Percentiles rank a stretch among this genome's conserved stretches.
These are phyloP conservation scores for Macrolepiota dolichaula DNA, from an alignment of 768 basidiomycete genomes.

Conservation along the genomic window DNA sequence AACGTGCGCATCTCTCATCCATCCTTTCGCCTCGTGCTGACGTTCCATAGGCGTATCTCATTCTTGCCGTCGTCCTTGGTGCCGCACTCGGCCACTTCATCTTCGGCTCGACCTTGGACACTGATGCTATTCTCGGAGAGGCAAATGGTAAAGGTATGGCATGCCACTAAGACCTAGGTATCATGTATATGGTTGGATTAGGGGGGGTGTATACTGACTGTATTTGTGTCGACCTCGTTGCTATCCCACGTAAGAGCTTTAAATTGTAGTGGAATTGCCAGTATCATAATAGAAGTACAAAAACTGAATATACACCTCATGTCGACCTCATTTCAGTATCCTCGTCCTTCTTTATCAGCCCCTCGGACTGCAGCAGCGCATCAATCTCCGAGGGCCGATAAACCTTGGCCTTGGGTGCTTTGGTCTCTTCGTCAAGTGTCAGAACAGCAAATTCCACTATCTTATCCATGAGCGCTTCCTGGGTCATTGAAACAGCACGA, in stretches of 20 bases:
- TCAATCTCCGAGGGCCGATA: conserved; percentile 89
- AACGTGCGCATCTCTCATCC: conserved; percentile 55
- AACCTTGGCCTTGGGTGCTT: conserved; percentile 87
- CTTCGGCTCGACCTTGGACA: conserved; percentile 64
- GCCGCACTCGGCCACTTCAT: conserved; percentile 82
- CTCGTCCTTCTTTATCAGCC: conserved; percentile 84
- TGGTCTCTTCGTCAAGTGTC: conserved; percentile 74
- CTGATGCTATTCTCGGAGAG: conserved; percentile 51
- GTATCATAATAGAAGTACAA: conserved; percentile 32
- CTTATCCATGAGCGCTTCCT: conserved; percentile 5
- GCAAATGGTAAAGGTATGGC: conserved; percentile 64
- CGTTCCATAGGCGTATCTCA: conserved; percentile 71
- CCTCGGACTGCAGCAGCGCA: conserved; percentile 72
- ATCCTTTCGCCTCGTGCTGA: conserved; percentile 1
- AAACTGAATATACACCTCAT: conserved; percentile 19
- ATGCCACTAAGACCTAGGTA: conserved; percentile 54
- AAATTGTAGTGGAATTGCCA: conserved; percentile 37
- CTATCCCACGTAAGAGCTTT: conserved; percentile 21
- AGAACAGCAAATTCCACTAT: conserved; percentile 96
- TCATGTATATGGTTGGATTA: background rate
- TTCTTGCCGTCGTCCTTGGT: conserved; percentile 76
- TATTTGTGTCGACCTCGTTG: background rate
- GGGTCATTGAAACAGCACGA: background rate
- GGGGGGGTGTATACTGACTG: background rate
- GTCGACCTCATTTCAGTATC: conserved; percentile 73